A percentile compares a stretch with the other conserved stretches of the same genome.
Conservation (phyloP, 768 basidiomycete genomes). For the Lactarius hatsudake region DNA sequence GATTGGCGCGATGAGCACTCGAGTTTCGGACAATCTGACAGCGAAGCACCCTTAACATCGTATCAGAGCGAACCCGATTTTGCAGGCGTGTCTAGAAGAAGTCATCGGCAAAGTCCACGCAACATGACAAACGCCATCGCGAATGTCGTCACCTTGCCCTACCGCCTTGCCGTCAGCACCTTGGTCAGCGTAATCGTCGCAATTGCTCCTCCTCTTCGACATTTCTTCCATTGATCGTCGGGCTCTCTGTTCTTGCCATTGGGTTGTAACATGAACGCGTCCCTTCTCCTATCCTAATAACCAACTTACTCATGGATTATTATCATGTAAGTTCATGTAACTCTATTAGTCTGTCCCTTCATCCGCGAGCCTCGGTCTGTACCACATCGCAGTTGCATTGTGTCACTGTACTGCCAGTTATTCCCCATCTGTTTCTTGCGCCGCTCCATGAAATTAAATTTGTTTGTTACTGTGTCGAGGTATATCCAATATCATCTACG, state of each 20-base stretch:
- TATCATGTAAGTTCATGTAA: neutral
- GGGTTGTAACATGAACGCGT: neutral
- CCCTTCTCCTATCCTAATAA: neutral
- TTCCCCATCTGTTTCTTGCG: neutral
- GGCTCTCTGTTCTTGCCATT: neutral
- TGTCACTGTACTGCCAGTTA: neutral
- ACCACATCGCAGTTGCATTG: neutral
- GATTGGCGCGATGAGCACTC: constrained; percentile 12
- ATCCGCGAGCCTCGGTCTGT: too few relatives aligned
- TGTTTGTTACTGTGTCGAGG: neutral
- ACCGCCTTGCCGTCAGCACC: constrained; percentile 17
- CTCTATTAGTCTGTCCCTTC: neutral
- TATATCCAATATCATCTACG: neutral
- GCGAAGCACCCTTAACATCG: neutral
- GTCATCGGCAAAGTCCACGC: neutral
- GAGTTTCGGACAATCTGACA: constrained; percentile 13
- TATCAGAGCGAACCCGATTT: neutral
- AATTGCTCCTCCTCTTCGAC: constrained; percentile 26
- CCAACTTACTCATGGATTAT: neutral
- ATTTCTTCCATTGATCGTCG: constrained; percentile 13
- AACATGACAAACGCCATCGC: constrained; percentile 12
- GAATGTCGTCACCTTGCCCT: constrained; percentile 25
- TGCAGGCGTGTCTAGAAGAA: neutral
- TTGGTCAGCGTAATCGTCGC: constrained; percentile 19
- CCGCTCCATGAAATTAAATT: neutral